These are phyloP conservation scores for Graphilbum sp. DNA, from an alignment of 2,329 filamentous ascomycete species.

Conservation along the genomic window DNA sequence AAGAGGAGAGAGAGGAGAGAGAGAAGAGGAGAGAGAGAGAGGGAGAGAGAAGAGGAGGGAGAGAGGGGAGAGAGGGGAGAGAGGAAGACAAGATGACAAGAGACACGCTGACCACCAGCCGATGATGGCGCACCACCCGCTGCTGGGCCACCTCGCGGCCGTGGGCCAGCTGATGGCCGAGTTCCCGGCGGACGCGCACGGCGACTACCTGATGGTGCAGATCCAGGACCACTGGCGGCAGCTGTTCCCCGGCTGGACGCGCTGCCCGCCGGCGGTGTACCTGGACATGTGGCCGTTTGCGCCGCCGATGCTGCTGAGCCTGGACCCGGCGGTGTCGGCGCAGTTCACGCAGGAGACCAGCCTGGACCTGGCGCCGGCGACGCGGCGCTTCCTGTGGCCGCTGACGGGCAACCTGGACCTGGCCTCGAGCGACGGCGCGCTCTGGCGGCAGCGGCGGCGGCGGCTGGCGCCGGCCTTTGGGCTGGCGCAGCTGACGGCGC, in stretches of 20 bases:
- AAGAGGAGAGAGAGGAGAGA: too few relatives aligned
- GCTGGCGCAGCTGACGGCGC: conserved; percentile 15
- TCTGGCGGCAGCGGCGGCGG: conserved; percentile 19
- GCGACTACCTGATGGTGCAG: conserved; percentile 9
- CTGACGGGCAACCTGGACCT: conserved; percentile 18
- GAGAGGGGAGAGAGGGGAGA: too few relatives aligned
- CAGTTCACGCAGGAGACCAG: conserved; percentile 7
- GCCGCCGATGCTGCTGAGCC: conserved; percentile 7
- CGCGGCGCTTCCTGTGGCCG: conserved; percentile 4
- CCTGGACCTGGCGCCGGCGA: conserved; percentile 3
- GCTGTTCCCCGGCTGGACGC: conserved; percentile 6
- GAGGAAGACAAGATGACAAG: too few relatives aligned
- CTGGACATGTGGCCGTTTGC: conserved; percentile 7
- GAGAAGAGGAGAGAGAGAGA: too few relatives aligned
- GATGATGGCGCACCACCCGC: conserved; percentile 9
- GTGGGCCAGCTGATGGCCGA: conserved; percentile 7
- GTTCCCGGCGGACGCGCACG: conserved; percentile 9
- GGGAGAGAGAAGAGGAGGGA: too few relatives aligned
- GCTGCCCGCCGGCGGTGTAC: conserved; percentile 6
- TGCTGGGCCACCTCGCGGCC: conserved; percentile 9
- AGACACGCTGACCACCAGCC: too few relatives aligned
- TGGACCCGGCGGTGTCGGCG: conserved; percentile 6
- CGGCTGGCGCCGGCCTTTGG: conserved; percentile 22
- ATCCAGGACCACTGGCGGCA: conserved; percentile 10
- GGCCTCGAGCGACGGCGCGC: conserved; percentile 18